These are phyloP conservation scores for Candida argentea DNA, from an alignment of 805 yeast genomes.

Conservation along the genomic window DNA sequence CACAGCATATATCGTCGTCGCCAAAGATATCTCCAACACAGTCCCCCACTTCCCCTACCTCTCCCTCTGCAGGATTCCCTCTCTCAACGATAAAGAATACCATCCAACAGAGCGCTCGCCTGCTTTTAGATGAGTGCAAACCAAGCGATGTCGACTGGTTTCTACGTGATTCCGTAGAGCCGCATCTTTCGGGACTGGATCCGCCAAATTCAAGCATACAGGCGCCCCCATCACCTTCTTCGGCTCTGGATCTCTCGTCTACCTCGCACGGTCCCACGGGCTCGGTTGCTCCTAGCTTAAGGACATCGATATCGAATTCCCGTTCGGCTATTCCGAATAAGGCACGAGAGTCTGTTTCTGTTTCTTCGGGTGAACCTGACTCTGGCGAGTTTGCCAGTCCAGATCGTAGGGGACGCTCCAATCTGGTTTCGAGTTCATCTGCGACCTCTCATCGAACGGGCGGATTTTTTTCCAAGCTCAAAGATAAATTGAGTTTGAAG, in stretches of 20 bases:
- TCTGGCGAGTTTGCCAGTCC: too few species aligned
- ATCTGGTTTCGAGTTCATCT: conserved; percentile 10
- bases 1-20: too few species aligned
- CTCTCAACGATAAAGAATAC: too few species aligned
- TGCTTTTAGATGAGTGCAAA: too few species aligned
- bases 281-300: conserved; percentile 3
- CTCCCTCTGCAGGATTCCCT: too few species aligned
- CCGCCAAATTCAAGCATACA: too few species aligned
- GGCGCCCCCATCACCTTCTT: neutral
- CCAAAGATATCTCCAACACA: too few species aligned
- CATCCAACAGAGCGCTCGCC: too few species aligned
- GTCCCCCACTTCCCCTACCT: too few species aligned
- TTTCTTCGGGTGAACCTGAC: conserved; percentile 14
- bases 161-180: conserved; percentile 25
- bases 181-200: too few species aligned
- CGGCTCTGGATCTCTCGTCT: neutral
- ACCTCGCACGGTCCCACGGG: neutral
- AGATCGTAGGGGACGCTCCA: too few species aligned
- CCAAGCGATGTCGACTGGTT: conserved; percentile 47
- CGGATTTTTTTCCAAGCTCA: conserved; percentile 27
- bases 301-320: conserved; percentile 21
- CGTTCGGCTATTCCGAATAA: conserved; percentile 20
- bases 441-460: conserved; percentile 7
- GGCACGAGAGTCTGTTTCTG: conserved; percentile 23
- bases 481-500: conserved; percentile 14